These are phyloP conservation scores for Russula vinacea DNA, from an alignment of 768 basidiomycete genomes.

Conservation along the genomic window DNA sequence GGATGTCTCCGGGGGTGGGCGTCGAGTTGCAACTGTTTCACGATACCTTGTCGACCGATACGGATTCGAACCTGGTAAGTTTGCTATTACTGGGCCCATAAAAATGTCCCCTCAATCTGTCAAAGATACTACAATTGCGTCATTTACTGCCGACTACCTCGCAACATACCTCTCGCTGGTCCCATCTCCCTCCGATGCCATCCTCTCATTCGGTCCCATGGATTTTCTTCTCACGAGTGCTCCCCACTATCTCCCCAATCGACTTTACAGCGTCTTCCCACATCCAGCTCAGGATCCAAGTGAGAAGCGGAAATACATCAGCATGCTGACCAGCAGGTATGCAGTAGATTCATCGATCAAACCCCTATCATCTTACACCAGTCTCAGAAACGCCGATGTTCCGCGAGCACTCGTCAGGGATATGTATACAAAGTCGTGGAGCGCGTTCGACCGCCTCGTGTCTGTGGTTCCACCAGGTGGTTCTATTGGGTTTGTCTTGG, in stretches of 20 bases:
- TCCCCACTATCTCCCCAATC: slow-evolving; percentile 68
- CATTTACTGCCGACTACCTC: slow-evolving; percentile 76
- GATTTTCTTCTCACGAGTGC: slow-evolving; percentile 75
- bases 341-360: slow-evolving; percentile 13
- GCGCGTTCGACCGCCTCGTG: slow-evolving; percentile 83
- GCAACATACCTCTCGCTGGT: slow-evolving; percentile 74
- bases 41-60: slow-evolving; percentile 77
- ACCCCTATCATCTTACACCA: slow-evolving; percentile 5
- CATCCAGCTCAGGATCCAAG: slow-evolving; percentile 77
- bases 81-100: neutral
- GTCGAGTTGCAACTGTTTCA: slow-evolving; percentile 62
- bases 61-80: slow-evolving; percentile 70
- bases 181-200: slow-evolving; percentile 68
- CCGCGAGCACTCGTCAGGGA: slow-evolving; percentile 81
- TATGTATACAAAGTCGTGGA: slow-evolving; percentile 93
- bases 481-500: slow-evolving; percentile 67
- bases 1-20: slow-evolving; percentile 60
- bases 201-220: slow-evolving; percentile 78
- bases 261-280: slow-evolving; percentile 69
- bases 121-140: slow-evolving; percentile 68
- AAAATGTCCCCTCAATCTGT: neutral
- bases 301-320: slow-evolving; percentile 73
- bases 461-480: slow-evolving; percentile 89
- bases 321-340: slow-evolving; percentile 67
- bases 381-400: slow-evolving; percentile 71